phyloP scores from a whole-genome alignment of 495 filamentous ascomycete genomes.

The Penicillium canescens region DNA sequence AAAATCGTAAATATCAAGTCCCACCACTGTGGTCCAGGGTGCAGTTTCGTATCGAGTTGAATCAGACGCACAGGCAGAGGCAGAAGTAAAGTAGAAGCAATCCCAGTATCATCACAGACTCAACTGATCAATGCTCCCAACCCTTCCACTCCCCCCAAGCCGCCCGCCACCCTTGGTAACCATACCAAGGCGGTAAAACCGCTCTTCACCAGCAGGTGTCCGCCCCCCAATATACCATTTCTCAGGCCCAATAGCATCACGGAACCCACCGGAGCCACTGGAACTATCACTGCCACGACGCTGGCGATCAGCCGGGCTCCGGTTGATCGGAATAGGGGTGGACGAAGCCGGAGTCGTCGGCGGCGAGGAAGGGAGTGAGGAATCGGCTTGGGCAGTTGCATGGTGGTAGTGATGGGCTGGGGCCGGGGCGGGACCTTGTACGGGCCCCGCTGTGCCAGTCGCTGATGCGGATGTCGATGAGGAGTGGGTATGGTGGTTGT shows the following conservation, averaged over 20 bases:
- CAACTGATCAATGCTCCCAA: constrained; percentile 62
- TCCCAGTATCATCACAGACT: constrained; percentile 47
- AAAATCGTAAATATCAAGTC: neutral
- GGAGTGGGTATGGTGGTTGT: constrained; percentile 16
- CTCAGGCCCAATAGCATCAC: constrained; percentile 73
- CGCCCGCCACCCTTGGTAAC: constrained; percentile 52
- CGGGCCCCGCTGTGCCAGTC: constrained; percentile 21
- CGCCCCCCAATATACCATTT: constrained; percentile 89
- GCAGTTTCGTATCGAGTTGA: too few species aligned
- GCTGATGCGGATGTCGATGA: constrained; percentile 18
- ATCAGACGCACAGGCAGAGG: too few species aligned
- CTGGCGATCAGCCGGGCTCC: constrained; percentile 33
- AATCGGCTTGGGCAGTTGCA: neutral
- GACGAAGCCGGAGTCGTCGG: constrained; percentile 30
- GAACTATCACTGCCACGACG: constrained; percentile 72
- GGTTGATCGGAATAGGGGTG: constrained; percentile 41
- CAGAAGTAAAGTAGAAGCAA: neutral
- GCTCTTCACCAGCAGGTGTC: constrained; percentile 82
- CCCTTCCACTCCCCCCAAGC: constrained; percentile 55
- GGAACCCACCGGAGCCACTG: constrained; percentile 72
- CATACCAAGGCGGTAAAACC: constrained; percentile 75
- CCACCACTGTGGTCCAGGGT: neutral
- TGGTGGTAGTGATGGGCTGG: constrained; percentile 16
- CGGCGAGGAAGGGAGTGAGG: constrained; percentile 16
- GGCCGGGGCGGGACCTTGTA: constrained; percentile 16